Evolutionary conservation across 495 filamentous ascomycete species (phyloP).

Genomic region (Penicillium coffeae): DNA sequence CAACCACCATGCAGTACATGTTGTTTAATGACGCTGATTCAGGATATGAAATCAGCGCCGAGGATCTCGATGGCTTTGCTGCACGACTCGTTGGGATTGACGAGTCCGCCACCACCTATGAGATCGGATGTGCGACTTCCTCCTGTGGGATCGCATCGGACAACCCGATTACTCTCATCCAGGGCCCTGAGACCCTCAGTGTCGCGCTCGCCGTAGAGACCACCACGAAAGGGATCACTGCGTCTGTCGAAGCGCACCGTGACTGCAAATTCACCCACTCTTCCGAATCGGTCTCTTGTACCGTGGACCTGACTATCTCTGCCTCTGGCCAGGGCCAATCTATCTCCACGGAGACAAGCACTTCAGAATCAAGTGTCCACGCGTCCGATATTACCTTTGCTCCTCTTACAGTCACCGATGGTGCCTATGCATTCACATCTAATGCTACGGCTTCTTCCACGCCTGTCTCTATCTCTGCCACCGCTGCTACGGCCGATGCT

Average conservation of each 20-base stretch:
- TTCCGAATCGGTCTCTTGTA: constrained; percentile 1
- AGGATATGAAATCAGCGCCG: neutral
- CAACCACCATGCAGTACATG: neutral
- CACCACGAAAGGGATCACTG: neutral
- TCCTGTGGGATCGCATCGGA: neutral
- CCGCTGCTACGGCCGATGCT: neutral
- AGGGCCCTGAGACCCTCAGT: constrained; percentile 1
- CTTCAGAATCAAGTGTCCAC: neutral
- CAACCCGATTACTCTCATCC: neutral
- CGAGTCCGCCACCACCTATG: constrained; percentile 1
- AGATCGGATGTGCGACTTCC: neutral
- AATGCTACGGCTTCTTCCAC: neutral
- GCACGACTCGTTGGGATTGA: neutral
- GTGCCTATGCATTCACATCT: neutral
- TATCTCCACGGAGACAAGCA: neutral
- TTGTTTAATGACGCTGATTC: neutral
- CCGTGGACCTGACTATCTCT: neutral
- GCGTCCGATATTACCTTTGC: neutral
- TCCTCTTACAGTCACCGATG: constrained; percentile 1
- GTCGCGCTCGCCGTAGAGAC: neutral
- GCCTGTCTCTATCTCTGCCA: neutral
- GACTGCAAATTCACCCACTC: neutral
- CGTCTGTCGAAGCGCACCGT: neutral
- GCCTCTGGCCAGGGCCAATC: neutral
- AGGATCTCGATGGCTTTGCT: neutral